Percentiles rank a stretch among this genome's conserved stretches.
Conservation (phyloP, 352 stramenopile species). For the Globisporangium lucens region DNA sequence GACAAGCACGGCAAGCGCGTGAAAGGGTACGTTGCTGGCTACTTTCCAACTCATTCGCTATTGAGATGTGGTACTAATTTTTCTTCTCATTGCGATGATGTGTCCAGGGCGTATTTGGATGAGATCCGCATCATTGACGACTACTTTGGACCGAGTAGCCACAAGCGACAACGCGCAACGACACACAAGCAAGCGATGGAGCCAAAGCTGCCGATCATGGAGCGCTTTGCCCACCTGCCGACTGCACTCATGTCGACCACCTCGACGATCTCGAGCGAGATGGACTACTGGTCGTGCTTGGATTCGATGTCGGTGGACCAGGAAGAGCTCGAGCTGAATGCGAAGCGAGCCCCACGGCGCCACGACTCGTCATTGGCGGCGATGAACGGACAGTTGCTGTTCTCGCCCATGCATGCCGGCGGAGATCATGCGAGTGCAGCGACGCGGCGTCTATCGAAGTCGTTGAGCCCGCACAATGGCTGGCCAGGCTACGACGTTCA, state of each 20-base stretch:
- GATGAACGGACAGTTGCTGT: constrained; percentile 16
- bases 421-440: not conserved
- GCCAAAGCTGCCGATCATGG: constrained; percentile 13
- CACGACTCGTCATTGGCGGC: constrained; percentile 12
- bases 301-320: constrained; percentile 19
- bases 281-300: constrained; percentile 40
- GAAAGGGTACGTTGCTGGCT: constrained; percentile 27
- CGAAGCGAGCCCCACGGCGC: constrained; percentile 11
- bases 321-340: constrained; percentile 18
- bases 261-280: constrained; percentile 33
- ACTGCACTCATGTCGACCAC: constrained; percentile 21
- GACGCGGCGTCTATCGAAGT: constrained; percentile 1
- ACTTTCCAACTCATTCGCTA: not conserved
- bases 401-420: constrained; percentile 18
- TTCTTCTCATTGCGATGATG: not conserved
- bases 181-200: not conserved
- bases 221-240: constrained; percentile 17
- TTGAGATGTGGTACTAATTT: not conserved
- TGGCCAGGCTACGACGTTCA: constrained; percentile 3
- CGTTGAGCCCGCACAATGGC: constrained; percentile 16
- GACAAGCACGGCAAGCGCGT: constrained; percentile 49
- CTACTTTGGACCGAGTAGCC: constrained; percentile 38
- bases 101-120: constrained; percentile 36
- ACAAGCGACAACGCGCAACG: constrained; percentile 3
- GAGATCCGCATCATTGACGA: constrained; percentile 51